Evolutionary conservation across 805 yeast genomes (phyloP), one percentile per base, ranked within the genome.

Genomic region (Ogataea nakhonphanomensis): DNA sequence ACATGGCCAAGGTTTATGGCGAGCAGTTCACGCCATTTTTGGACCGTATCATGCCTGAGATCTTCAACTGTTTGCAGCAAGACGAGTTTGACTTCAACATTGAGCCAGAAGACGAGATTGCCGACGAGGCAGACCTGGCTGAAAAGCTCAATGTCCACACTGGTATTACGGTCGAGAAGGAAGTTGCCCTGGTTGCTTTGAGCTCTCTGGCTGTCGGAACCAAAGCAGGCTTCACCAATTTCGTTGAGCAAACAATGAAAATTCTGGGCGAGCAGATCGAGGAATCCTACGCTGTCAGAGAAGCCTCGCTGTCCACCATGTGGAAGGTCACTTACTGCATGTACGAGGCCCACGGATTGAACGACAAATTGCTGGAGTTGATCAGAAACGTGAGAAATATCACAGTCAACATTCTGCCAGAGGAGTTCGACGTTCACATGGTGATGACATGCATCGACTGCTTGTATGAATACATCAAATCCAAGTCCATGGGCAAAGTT

Each of bases 111-210:
- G 82, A 71, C 25, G 79, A 68, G 20, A 67, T 64, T 11, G 59
- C 66, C 12, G 76, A 71, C 41, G 80, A 74, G 34, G 87, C 78
- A 43, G 86, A 79, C 36, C 61, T 78, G 42, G 80, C 75, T 46
- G 83, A 83, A 55, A 83, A 84, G 47, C 71, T 87, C 65, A 83
- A 86, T 53, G 89, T 93, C 49, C 90, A 89, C 74, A 84, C 96
- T 37, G 97, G 96, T 71, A 79, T 93, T 55, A 87, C 97, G 50
- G 83, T 86, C 54, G 99, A 91, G 69, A 91, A 91, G 67, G 96
- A 90, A 68, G 86, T 88, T 51, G 96, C 96, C n/a, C 76, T 90
- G 33, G 87, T 88, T 57, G 93, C 96, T 7, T 67, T 89, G 51
- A 78, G 86, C 35, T 98, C 93, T 61, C 76, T 90, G 60, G 95